Base-by-base conservation (phyloP, 2,329 filamentous ascomycete genomes). In the Fusarium lateritium region DNA sequence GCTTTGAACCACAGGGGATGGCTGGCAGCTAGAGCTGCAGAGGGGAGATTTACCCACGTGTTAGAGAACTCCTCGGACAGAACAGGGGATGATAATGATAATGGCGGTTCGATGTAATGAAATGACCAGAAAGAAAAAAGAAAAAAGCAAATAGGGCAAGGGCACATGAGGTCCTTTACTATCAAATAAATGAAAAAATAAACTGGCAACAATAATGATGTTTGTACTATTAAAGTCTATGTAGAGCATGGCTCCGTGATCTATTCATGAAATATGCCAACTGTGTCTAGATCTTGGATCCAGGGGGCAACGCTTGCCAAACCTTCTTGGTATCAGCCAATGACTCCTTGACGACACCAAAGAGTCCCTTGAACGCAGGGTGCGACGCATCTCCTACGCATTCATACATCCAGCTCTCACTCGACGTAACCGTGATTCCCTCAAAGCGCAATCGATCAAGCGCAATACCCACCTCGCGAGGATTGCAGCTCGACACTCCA, bases 351-450 rank as follows among this genome's bases (percentile, higher is more conserved):
- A 98, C 92, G 58, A 98, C 75, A 56, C 84, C 85, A 66, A 92
- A 90, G 46, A 98, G 84, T 24, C 84, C 84, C 81, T 87, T 91
- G 77, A 98, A 98, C 80, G 90, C 89, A 2, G 84, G 80, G 73
- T 91, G 88, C 14, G 81, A 85, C 8, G 95, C 93, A 81, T 98
- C 94, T 19, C 93, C 93, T 83, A 98, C 87, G 74, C 89, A 89
- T 83, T 98, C 94, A 81, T 97, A 98, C 76, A 98, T 81, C 81
- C 92, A 91, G 79, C 92, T 92, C 87, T 98, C 95, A 79, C 92
- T 96, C 24, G 91, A 94, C 19, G 94, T 97, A 33, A 98, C 89
- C 5, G 88, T 82, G 36, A 90, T 92, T 2, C 94, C 94, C 70
- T 91, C 94, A 70, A 86, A 85, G 71, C 93, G 84, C 81, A 98